Evolutionary conservation across 2,329 filamentous ascomycete genomes (phyloP).

Genomic region (Xylaria sp.): DNA sequence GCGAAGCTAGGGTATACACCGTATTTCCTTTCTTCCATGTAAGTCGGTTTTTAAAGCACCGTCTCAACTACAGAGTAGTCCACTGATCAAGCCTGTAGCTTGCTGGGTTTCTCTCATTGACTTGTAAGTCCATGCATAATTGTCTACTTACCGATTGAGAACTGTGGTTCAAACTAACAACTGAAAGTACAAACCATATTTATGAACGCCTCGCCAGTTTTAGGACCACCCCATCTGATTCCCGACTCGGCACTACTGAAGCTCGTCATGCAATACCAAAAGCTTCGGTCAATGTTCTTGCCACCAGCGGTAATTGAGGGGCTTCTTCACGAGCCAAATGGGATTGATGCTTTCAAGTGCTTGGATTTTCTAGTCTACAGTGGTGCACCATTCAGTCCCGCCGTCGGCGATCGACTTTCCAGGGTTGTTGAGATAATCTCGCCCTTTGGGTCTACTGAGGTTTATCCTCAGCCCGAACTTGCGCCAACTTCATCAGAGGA

Average conservation of each 20-base stretch:
- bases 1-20: slow-evolving; percentile 37
- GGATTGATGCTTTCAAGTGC: slow-evolving; percentile 34
- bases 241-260: slow-evolving; percentile 38
- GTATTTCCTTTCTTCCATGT: slow-evolving; percentile 44
- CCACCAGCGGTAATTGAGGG: slow-evolving; percentile 38
- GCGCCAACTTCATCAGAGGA: slow-evolving; percentile 36
- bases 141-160: no score
- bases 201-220: slow-evolving; percentile 33
- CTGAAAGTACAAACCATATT: slow-evolving; percentile 37
- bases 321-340: slow-evolving; percentile 37
- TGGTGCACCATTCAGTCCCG: slow-evolving; percentile 35
- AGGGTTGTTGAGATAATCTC: slow-evolving; percentile 34
- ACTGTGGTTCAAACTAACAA: no score
- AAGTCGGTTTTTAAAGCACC: not conserved
- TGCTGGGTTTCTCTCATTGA: slow-evolving; percentile 33
- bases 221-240: slow-evolving; percentile 39
- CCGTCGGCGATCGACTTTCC: slow-evolving; percentile 28
- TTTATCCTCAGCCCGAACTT: slow-evolving; percentile 37
- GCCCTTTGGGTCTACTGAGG: slow-evolving; percentile 43
- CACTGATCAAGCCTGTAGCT: slow-evolving; percentile 26
- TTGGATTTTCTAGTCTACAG: slow-evolving; percentile 37
- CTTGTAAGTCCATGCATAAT: slow-evolving; percentile 17
- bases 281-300: slow-evolving; percentile 34
- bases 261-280: slow-evolving; percentile 32
- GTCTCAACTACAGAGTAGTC: no score